Base-by-base conservation (phyloP, 176 grass and related monocot genomes). In the Paspalum vaginatum region DNA sequence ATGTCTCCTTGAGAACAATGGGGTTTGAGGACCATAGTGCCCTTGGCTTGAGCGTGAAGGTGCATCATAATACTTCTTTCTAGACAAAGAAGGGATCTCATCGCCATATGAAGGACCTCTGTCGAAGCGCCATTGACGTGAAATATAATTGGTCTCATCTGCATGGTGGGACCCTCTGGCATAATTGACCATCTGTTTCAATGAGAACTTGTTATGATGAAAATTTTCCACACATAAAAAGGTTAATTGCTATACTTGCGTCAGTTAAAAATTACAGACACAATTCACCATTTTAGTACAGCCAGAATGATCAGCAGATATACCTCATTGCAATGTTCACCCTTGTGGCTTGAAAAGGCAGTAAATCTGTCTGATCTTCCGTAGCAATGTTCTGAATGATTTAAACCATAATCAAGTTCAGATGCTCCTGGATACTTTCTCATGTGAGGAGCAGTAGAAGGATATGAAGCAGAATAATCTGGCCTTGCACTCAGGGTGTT, bases 11-110 rank as follows among this genome's bases (percentile, higher is more conserved):
- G 87, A 88, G 55, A 76, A 66, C 7, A 70, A 65, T 47, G 65
- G 27, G 13, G 45, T 60, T 77, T 82, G 78, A 76, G 40, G 57
- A 82, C 72, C 65, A 77, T 77, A 89, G 13, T 59, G 26, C 26
- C 46, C 50, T 18, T 24, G 54, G 2, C 74, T 78, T 73, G 80
- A 74, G 44, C 21, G 7, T 62, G 79, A 82, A 76, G 40, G 39
- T 9, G 32, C 10, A 42, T 49, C 62, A 42, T 49, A 38, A 67
- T 49, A 61, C 44, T 56, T 65, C 50, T 68, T 62, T 42, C 70
- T 49, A 61, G 70, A 86, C 14, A 81, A 46, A 42, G 69, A 87
- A 75, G 78, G 78, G 52, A 87, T 89, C 79, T 89, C 83, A 68
- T 82, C 65, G 2, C 88, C 83, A 82, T 86, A 82, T 16, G 71